These are phyloP conservation scores for Elaeis oleifera DNA, from an alignment of 202 grass and related monocot species.

Conservation along the genomic window DNA sequence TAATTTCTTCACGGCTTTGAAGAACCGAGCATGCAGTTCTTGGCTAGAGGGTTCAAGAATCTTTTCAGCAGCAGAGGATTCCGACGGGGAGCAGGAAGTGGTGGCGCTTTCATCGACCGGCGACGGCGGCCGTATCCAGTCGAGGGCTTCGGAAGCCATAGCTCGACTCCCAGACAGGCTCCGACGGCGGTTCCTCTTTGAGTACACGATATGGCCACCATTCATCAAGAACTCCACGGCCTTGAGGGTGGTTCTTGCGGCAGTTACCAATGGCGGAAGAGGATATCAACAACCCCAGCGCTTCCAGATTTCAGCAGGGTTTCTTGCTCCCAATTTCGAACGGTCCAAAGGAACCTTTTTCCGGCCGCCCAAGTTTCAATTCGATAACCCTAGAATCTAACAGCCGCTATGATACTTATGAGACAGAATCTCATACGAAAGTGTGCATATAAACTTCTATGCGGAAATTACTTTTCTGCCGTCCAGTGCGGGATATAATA, in stretches of 20 bases:
- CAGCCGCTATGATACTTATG: too few relatives aligned
- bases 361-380: too few relatives aligned
- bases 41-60: not conserved
- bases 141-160: not conserved
- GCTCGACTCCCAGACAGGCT: too few relatives aligned
- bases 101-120: too few relatives aligned
- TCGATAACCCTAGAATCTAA: too few relatives aligned
- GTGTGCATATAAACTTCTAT: too few relatives aligned
- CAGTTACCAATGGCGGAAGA: constrained; percentile 14
- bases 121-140: constrained; percentile 10
- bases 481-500: not conserved
- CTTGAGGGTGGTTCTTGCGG: constrained; percentile 12
- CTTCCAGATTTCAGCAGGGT: too few relatives aligned
- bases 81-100: not conserved
- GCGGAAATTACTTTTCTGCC: too few relatives aligned
- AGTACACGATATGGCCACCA: constrained; percentile 4
- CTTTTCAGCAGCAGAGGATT: not conserved
- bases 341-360: too few relatives aligned
- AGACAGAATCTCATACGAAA: too few relatives aligned
- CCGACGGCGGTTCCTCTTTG: too few relatives aligned
- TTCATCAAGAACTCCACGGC: constrained; percentile 22
- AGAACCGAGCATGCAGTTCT: not conserved
- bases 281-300: not conserved
- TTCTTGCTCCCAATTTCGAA: too few relatives aligned
- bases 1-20: not conserved